Evolutionary conservation across 768 basidiomycete genomes (phyloP).

Genomic region (Bullera alba): DNA sequence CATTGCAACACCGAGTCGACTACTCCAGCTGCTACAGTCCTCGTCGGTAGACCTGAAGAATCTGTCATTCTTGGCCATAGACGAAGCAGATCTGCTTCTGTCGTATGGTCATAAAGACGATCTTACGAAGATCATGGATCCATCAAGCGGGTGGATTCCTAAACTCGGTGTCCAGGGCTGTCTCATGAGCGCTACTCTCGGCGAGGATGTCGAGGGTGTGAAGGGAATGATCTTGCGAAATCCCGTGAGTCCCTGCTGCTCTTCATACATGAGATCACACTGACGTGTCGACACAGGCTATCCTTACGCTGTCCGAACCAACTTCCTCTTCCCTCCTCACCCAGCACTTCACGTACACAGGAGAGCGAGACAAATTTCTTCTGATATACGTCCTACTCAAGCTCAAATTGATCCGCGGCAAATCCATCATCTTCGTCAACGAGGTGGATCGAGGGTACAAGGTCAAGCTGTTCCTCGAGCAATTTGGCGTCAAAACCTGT

Average conservation of each 20-base stretch:
- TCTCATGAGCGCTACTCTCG: constrained; percentile 96
- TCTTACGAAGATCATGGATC: constrained; percentile 53
- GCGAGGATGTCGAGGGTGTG: constrained; percentile 84
- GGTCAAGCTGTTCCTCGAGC: constrained; percentile 94
- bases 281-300: constrained; percentile 53
- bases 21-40: constrained; percentile 61
- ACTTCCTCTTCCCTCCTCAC: constrained; percentile 72
- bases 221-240: constrained; percentile 81
- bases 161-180: constrained; percentile 67
- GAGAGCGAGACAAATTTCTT: constrained; percentile 95
- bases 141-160: constrained; percentile 55
- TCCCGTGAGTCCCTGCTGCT: constrained; percentile 57
- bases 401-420: constrained; percentile 88
- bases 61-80: constrained; percentile 83
- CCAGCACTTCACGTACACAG: constrained; percentile 73
- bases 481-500: constrained; percentile 92
- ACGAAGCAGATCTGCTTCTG: constrained; percentile 93
- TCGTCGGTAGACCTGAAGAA: constrained; percentile 61
- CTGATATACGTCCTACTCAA: constrained; percentile 93
- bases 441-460: constrained; percentile 90
- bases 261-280: neutral
- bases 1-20: constrained; percentile 69
- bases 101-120: constrained; percentile 90
- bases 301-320: constrained; percentile 78
- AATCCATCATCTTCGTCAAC: constrained; percentile 94